Percentiles rank a stretch among this genome's conserved stretches.
These are phyloP conservation scores for Holtermanniella nyarrowii DNA, from an alignment of 768 basidiomycete species.

Conservation along the genomic window DNA sequence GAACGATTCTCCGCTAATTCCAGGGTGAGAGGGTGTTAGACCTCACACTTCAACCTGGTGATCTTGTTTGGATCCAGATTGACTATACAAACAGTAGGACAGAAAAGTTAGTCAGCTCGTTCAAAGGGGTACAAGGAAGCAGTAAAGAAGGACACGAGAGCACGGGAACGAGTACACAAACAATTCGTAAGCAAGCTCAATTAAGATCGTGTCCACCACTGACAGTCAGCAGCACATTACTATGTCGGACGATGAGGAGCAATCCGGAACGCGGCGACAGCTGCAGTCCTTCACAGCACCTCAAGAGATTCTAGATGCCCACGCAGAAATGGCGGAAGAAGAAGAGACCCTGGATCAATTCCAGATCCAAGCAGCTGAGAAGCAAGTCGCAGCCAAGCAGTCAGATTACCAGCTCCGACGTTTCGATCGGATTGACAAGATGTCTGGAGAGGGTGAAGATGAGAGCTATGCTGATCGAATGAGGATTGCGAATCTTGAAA, in stretches of 20 bases:
- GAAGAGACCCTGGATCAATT: slow-evolving; percentile 55
- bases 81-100: too few relatives aligned
- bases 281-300: slow-evolving; percentile 87
- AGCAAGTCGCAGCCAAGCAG: slow-evolving; percentile 86
- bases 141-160: too few relatives aligned
- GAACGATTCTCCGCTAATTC: too few relatives aligned
- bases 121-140: too few relatives aligned
- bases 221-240: too few relatives aligned
- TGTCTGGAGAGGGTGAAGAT: slow-evolving; percentile 62
- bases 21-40: too few relatives aligned
- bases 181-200: too few relatives aligned
- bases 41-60: too few relatives aligned
- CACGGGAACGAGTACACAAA: too few relatives aligned
- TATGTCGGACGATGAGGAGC: slow-evolving; percentile 8
- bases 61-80: too few relatives aligned
- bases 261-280: slow-evolving; percentile 2
- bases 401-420: slow-evolving; percentile 90
- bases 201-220: too few relatives aligned
- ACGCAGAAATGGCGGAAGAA: slow-evolving; percentile 84
- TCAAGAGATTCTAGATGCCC: slow-evolving; percentile 87
- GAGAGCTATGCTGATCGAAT: slow-evolving; percentile 88
- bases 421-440: slow-evolving; percentile 63
- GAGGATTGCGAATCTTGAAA: slow-evolving; percentile 79
- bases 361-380: slow-evolving; percentile 81
- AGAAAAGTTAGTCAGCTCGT: too few relatives aligned